These are phyloP conservation scores for Fusarium sp. DNA, from an alignment of 2,329 filamentous ascomycete species.

Conservation along the genomic window DNA sequence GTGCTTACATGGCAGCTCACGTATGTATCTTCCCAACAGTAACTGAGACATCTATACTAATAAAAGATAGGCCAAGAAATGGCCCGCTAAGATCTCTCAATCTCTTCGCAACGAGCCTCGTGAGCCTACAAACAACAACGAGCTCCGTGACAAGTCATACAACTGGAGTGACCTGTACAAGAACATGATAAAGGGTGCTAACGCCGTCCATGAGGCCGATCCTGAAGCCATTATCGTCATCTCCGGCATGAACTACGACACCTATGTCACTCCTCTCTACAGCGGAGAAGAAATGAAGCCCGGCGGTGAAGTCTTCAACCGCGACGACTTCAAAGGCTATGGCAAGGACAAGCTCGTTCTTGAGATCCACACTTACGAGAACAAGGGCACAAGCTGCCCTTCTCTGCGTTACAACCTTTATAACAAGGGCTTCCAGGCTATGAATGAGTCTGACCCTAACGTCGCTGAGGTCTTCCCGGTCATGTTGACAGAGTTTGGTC, in stretches of 20 bases:
- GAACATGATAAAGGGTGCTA: constrained; percentile 61
- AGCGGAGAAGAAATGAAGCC: constrained; percentile 61
- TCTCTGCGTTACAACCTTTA: constrained; percentile 61
- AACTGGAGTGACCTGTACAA: constrained; percentile 69
- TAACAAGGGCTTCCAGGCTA: constrained; percentile 65
- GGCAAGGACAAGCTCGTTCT: constrained; percentile 66
- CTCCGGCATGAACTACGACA: constrained; percentile 70
- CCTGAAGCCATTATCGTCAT: constrained; percentile 67
- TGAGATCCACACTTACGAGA: constrained; percentile 72
- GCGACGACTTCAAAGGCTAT: constrained; percentile 62
- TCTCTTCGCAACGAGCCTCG: constrained; percentile 66
- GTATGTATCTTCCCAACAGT: constrained; percentile 49
- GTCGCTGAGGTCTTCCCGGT: constrained; percentile 55
- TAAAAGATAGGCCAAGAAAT: constrained; percentile 6
- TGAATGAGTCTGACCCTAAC: constrained; percentile 54
- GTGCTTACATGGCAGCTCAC: constrained; percentile 71
- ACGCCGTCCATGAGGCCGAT: constrained; percentile 64
- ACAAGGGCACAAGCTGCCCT: constrained; percentile 60
- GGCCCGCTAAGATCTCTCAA: constrained; percentile 48
- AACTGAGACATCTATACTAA: fast-evolving
- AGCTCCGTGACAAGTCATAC: constrained; percentile 56
- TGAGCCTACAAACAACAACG: constrained; percentile 52
- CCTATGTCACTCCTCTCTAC: constrained; percentile 64
- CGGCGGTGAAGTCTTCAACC: constrained; percentile 58
- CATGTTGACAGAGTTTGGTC: constrained; percentile 67